phyloP scores from a whole-genome alignment of 1,139 yeast genomes.

The Keqinozyma sinolaborantium region DNA sequence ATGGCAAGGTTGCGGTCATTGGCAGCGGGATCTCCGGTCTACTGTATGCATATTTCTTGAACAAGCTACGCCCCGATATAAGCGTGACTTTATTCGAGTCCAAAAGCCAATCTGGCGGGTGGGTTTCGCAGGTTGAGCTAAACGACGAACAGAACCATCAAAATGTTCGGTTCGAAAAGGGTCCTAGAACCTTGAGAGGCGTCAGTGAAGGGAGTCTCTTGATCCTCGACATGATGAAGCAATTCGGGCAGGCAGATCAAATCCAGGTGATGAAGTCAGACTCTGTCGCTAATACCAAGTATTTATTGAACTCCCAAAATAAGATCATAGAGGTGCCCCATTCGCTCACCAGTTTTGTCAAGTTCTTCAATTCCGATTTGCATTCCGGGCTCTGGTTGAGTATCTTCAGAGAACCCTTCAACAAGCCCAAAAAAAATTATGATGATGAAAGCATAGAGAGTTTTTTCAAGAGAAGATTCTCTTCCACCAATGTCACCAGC shows the following conservation, averaged over 20 bases:
- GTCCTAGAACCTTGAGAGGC: slow-evolving; percentile 74
- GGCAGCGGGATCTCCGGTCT: slow-evolving; percentile 93
- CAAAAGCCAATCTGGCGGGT: slow-evolving; percentile 65
- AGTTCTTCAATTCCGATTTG: slow-evolving; percentile 44
- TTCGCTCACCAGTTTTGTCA: slow-evolving; percentile 28
- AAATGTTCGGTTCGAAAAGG: slow-evolving; percentile 53
- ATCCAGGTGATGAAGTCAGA: slow-evolving; percentile 46
- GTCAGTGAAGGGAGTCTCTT: slow-evolving; percentile 63
- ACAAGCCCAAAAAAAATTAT: slow-evolving; percentile 12
- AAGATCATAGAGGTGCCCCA: slow-evolving; percentile 54
- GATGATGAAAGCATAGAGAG: slow-evolving; percentile 71
- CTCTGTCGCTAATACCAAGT: slow-evolving; percentile 61
- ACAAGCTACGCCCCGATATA: slow-evolving; percentile 68
- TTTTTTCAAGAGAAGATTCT: slow-evolving; percentile 70
- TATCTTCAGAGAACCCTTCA: slow-evolving; percentile 43
- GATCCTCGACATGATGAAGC: slow-evolving; percentile 53
- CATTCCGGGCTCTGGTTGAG: slow-evolving; percentile 27
- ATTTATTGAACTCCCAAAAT: slow-evolving; percentile 39
- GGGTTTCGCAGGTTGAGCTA: slow-evolving; percentile 53
- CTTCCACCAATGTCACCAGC: slow-evolving; percentile 49
- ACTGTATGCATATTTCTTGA: slow-evolving; percentile 70
- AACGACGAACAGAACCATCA: slow-evolving; percentile 7
- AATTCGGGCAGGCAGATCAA: slow-evolving; percentile 37
- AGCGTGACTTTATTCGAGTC: slow-evolving; percentile 61
- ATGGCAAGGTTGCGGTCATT: slow-evolving; percentile 57